A percentile compares a stretch with the other conserved stretches of the same genome.
Evolutionary conservation across 1,284 basidiomycete genomes (phyloP).

Genomic region (Cryptococcus neoformans): DNA sequence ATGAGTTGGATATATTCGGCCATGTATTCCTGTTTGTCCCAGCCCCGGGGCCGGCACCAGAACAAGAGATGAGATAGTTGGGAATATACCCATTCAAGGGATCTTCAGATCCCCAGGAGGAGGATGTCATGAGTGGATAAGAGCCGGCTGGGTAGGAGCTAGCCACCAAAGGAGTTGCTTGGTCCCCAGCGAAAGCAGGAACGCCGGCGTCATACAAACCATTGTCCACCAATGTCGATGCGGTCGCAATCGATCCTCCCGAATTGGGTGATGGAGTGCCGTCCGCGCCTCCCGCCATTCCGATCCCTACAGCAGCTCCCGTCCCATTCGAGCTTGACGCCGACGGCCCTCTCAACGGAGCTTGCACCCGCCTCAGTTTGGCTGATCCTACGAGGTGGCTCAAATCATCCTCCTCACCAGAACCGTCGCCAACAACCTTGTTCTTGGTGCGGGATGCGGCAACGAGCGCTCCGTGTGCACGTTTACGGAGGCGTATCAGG

Average conservation of each 20-base stretch:
- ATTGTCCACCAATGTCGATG: conserved; percentile 16
- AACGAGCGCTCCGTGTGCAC: conserved; percentile 34
- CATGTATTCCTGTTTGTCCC: not conserved
- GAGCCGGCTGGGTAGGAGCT: not conserved
- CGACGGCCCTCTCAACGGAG: conserved; percentile 4
- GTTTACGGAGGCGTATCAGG: conserved; percentile 35
- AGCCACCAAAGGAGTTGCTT: not conserved
- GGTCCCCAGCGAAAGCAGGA: conserved; percentile 16
- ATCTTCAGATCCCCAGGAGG: not conserved
- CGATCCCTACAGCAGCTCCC: not conserved
- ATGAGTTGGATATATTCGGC: not conserved
- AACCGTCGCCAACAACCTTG: not conserved
- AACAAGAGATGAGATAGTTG: not conserved
- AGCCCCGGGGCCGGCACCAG: not conserved
- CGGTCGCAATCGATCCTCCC: conserved; percentile 13
- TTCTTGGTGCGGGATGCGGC: conserved; percentile 13
- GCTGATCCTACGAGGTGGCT: conserved; percentile 31
- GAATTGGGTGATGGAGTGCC: conserved; percentile 14
- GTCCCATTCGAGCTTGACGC: conserved; percentile 5
- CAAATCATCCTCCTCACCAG: conserved; percentile 33
- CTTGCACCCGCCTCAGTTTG: conserved; percentile 26
- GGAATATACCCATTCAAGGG: not conserved
- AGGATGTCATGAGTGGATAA: not conserved
- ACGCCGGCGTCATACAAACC: conserved; percentile 17
- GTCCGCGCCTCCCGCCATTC: not conserved